A percentile compares a stretch with the other conserved stretches of the same genome.
phyloP scores from a whole-genome alignment of 108 stramenopile species.

The Bacterosira constricta region DNA sequence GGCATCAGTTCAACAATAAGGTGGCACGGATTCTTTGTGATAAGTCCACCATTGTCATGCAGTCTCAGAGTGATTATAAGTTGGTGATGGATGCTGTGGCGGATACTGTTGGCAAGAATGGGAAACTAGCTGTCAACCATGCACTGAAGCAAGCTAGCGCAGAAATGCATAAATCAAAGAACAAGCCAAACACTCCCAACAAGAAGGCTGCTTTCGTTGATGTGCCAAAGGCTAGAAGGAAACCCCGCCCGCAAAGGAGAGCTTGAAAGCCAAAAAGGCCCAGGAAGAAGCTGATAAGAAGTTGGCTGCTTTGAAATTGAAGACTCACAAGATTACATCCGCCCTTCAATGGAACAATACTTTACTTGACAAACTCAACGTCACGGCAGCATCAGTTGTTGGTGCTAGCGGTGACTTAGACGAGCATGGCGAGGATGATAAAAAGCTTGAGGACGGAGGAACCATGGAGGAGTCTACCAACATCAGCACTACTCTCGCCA shows the following conservation, averaged over 20 bases:
- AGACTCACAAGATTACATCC: not conserved
- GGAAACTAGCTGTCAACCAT: conserved; percentile 16
- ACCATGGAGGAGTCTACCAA: not conserved
- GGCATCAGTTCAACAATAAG: conserved; percentile 20
- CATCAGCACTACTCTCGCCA: not conserved
- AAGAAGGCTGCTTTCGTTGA: not conserved
- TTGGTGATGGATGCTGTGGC: not conserved
- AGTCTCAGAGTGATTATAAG: conserved; percentile 20
- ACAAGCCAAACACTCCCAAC: not conserved
- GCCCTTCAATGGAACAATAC: not conserved
- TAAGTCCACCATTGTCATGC: conserved; percentile 4
- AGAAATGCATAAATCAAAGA: not conserved
- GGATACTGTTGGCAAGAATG: conserved; percentile 7
- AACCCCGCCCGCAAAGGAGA: too few relatives aligned
- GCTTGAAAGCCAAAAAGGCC: too few relatives aligned
- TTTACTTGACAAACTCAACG: not conserved
- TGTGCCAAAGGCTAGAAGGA: not conserved
- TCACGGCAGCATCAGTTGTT: not conserved
- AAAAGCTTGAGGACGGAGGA: not conserved
- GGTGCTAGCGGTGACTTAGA: not conserved
- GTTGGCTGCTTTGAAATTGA: not conserved
- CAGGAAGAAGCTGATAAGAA: too few relatives aligned
- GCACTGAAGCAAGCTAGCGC: conserved; percentile 9
- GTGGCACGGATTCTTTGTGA: not conserved
- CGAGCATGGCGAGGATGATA: not conserved